Conservation (phyloP, 441 rosid genomes). For the Adansonia grandidieri region DNA sequence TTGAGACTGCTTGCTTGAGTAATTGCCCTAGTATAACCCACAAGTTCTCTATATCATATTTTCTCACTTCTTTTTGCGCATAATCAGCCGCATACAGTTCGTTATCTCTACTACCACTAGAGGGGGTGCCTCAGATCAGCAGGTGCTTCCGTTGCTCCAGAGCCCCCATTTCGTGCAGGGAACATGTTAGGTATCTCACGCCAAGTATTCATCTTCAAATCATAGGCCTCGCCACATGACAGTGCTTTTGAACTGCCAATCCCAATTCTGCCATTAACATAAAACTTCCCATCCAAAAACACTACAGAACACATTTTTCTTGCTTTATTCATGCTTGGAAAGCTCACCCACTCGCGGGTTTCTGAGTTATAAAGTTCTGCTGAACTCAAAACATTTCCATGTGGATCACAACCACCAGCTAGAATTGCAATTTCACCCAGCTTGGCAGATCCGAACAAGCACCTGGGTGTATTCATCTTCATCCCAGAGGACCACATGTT, state of each 20-base stretch:
- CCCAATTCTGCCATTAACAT: constrained; percentile 71
- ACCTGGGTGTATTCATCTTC: constrained; percentile 64
- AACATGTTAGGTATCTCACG: constrained; percentile 58
- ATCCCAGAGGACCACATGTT: constrained; percentile 66
- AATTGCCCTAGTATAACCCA: constrained; percentile 60
- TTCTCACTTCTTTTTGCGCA: constrained; percentile 52
- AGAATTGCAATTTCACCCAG: constrained; percentile 62
- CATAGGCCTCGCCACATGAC: constrained; percentile 69
- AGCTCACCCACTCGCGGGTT: constrained; percentile 53
- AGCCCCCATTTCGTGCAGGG: constrained; percentile 43
- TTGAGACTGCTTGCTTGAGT: constrained; percentile 55
- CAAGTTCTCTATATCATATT: constrained; percentile 53
- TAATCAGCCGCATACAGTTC: constrained; percentile 76
- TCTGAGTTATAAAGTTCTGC: constrained; percentile 68
- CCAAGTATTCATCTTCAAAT: constrained; percentile 59
- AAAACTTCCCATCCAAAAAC: constrained; percentile 76
- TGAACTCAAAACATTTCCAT: constrained; percentile 52
- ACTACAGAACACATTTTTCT: constrained; percentile 78
- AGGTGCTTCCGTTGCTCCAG: constrained; percentile 33
- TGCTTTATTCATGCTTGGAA: constrained; percentile 62
- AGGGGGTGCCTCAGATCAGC: constrained; percentile 69
- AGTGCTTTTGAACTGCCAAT: constrained; percentile 40
- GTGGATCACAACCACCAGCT: constrained; percentile 74
- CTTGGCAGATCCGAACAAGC: constrained; percentile 75
- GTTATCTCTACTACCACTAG: constrained; percentile 68